phyloP scores from a whole-genome alignment of 1,284 basidiomycete genomes.

The Tremellales sp. region DNA sequence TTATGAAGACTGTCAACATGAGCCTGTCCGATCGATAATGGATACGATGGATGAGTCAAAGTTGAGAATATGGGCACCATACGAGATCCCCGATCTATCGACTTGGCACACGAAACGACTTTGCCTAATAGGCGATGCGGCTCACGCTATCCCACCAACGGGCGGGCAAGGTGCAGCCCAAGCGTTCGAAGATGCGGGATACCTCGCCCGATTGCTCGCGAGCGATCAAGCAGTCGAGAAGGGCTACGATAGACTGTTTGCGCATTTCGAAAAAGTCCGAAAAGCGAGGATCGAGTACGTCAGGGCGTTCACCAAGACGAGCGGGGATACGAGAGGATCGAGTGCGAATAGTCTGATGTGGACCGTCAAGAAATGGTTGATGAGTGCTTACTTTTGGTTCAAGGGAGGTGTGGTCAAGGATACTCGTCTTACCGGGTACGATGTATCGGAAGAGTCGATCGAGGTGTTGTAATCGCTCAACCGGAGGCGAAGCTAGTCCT shows the following conservation, averaged over 20 bases:
- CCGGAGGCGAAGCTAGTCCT: no score
- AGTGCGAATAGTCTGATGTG: no score
- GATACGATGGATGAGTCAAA: slow-evolving; percentile 4
- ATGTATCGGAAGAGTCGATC: no score
- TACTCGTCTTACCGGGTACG: no score
- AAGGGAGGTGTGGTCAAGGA: no score
- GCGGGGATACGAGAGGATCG: no score
- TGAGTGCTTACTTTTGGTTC: no score
- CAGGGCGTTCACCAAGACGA: no score
- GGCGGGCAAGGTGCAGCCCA: slow-evolving; percentile 18
- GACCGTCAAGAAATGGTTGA: no score
- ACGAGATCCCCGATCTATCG: slow-evolving; percentile 15
- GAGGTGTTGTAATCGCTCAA: no score
- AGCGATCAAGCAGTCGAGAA: not conserved
- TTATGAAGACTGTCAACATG: slow-evolving; percentile 8
- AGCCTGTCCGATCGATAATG: slow-evolving; percentile 20
- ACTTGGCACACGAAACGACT: slow-evolving; percentile 13
- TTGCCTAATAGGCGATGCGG: slow-evolving; percentile 20
- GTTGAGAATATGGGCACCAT: slow-evolving; percentile 18
- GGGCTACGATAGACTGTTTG: not conserved
- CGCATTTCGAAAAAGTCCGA: not conserved
- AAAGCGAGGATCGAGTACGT: not conserved
- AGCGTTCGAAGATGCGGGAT: slow-evolving; percentile 25
- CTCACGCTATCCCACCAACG: slow-evolving; percentile 17
- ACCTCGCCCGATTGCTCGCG: slow-evolving; percentile 13